These are phyloP conservation scores for Suillus cothurnatus DNA, from an alignment of 768 basidiomycete genomes.

Conservation along the genomic window DNA sequence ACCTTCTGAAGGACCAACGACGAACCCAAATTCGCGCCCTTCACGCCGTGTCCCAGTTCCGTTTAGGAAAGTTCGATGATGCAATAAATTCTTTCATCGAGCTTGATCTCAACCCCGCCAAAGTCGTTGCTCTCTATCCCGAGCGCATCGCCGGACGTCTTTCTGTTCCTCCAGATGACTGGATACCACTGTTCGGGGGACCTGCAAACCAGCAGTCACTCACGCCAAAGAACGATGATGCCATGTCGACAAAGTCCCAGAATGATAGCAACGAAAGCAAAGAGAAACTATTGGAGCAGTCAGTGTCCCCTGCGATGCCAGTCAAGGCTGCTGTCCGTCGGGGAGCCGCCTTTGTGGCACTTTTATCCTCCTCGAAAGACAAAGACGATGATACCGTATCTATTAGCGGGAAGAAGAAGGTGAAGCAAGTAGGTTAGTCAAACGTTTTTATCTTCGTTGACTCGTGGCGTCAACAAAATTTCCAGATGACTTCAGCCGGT, in stretches of 20 bases:
- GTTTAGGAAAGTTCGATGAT: slow-evolving; percentile 62
- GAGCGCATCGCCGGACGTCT: slow-evolving; percentile 79
- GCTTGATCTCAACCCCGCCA: slow-evolving; percentile 90
- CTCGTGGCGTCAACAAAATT: slow-evolving; percentile 4
- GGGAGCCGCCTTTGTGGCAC: slow-evolving; percentile 56
- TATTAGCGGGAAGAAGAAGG: slow-evolving; percentile 39
- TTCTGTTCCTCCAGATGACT: slow-evolving; percentile 63
- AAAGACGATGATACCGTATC: slow-evolving; percentile 73
- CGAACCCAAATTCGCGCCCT: slow-evolving; percentile 65
- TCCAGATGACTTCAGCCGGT: slow-evolving; percentile 62
- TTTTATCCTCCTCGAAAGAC: slow-evolving; percentile 34
- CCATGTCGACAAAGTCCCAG: slow-evolving; percentile 27
- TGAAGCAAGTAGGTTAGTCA: slow-evolving; percentile 26
- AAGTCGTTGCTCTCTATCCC: slow-evolving; percentile 89
- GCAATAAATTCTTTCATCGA: slow-evolving; percentile 89
- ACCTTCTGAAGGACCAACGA: slow-evolving; percentile 49
- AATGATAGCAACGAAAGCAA: slow-evolving; percentile 24
- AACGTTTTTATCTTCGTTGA: slow-evolving; percentile 28
- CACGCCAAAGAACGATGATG: slow-evolving; percentile 28
- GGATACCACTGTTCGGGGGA: slow-evolving; percentile 88
- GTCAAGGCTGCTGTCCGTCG: slow-evolving; percentile 41
- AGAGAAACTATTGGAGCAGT: slow-evolving; percentile 34
- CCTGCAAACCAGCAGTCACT: slow-evolving; percentile 37
- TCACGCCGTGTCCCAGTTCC: slow-evolving; percentile 79
- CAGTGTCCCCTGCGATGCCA: slow-evolving; percentile 40